phyloP scores from a whole-genome alignment of 331 rosid species.

The Spiraea crenata region DNA sequence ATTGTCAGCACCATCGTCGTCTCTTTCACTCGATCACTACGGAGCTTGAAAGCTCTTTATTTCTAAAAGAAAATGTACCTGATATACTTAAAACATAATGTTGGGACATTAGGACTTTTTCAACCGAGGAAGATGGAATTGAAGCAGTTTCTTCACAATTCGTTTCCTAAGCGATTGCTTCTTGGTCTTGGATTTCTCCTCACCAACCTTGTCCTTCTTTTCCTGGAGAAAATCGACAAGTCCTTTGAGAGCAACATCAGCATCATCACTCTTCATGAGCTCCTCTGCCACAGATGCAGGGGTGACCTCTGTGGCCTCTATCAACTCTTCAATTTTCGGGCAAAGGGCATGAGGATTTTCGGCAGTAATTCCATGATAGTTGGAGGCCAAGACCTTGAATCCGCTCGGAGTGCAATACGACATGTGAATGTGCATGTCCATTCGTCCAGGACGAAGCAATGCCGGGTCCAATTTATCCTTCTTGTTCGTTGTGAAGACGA shows the following conservation, averaged over 20 bases:
- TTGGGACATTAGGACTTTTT: too few species aligned
- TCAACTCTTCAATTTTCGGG: slow-evolving; percentile 13
- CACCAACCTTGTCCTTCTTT: slow-evolving; percentile 29
- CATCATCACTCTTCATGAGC: slow-evolving; percentile 20
- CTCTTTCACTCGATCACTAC: too few species aligned
- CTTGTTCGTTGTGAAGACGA: slow-evolving; percentile 51
- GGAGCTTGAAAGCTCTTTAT: too few species aligned
- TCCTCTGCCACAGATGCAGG: slow-evolving; percentile 37
- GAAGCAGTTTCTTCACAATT: too few species aligned
- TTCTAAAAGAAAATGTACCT: too few species aligned
- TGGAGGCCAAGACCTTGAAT: slow-evolving; percentile 26
- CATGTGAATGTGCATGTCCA: slow-evolving; percentile 57
- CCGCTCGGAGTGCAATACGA: slow-evolving; percentile 48
- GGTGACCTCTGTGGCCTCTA: slow-evolving; percentile 21
- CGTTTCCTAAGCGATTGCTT: not conserved
- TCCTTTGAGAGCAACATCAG: slow-evolving; percentile 14
- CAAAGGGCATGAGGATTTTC: slow-evolving; percentile 18
- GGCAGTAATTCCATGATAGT: slow-evolving; percentile 27
- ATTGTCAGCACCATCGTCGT: too few species aligned
- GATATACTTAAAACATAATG: too few species aligned
- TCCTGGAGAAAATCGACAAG: slow-evolving; percentile 18
- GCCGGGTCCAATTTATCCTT: slow-evolving; percentile 47
- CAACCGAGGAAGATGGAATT: too few species aligned
- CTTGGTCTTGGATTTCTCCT: slow-evolving; percentile 15
- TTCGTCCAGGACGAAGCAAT: slow-evolving; percentile 46